Conservation (phyloP, 352 stramenopile genomes). For the Phytophthora litchii region DNA sequence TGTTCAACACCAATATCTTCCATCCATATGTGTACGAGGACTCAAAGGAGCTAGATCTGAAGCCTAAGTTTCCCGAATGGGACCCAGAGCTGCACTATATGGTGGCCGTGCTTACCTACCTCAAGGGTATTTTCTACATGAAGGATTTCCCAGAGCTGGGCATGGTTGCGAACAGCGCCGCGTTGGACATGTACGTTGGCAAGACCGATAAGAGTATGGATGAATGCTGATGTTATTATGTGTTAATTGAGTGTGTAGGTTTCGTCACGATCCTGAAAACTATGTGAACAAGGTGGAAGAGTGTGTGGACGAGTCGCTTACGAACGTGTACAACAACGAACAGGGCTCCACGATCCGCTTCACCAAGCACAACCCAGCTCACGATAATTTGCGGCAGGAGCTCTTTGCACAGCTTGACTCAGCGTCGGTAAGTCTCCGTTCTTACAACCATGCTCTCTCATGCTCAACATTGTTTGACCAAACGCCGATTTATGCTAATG, state of each 20-base stretch:
- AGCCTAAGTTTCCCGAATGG: slow-evolving; percentile 92
- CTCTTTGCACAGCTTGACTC: slow-evolving; percentile 76
- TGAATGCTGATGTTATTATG: slow-evolving; percentile 5
- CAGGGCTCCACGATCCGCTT: slow-evolving; percentile 89
- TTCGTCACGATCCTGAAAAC: slow-evolving; percentile 80
- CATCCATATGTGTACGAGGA: slow-evolving; percentile 92
- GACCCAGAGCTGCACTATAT: slow-evolving; percentile 95
- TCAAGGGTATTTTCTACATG: slow-evolving; percentile 99
- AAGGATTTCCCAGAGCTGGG: slow-evolving; percentile 87
- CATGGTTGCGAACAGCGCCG: slow-evolving; percentile 82
- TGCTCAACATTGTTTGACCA: neutral
- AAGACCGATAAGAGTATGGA: neutral
- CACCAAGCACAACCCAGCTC: slow-evolving; percentile 81
- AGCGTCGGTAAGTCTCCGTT: slow-evolving; percentile 21
- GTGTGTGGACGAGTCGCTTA: slow-evolving; percentile 94
- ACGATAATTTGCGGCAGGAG: slow-evolving; percentile 80
- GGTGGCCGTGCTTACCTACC: slow-evolving; percentile 95
- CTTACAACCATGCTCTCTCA: neutral
- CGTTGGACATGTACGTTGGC: slow-evolving; percentile 82
- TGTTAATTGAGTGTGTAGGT: slow-evolving; percentile 37
- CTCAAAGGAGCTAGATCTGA: slow-evolving; percentile 92
- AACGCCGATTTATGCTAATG: neutral
- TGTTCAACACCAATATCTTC: slow-evolving; percentile 93
- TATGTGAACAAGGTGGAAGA: slow-evolving; percentile 92
- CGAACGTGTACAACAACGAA: slow-evolving; percentile 94